These are phyloP conservation scores for Lasiosphaeria ovina DNA, from an alignment of 495 filamentous ascomycete genomes.

Conservation along the genomic window DNA sequence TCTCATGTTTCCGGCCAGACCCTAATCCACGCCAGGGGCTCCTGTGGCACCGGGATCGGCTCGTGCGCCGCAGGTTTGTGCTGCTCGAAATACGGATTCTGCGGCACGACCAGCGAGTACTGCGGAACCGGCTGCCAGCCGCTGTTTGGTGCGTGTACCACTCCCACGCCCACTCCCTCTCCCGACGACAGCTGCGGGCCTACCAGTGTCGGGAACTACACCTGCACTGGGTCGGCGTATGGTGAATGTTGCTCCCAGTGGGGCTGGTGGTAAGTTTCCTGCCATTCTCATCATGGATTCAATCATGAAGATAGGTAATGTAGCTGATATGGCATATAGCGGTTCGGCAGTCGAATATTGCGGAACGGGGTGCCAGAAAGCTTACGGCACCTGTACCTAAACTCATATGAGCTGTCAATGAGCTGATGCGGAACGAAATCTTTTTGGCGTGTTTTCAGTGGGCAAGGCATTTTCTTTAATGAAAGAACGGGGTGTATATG, in stretches of 20 bases:
- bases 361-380: slow-evolving; percentile 19
- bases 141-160: slow-evolving; percentile 3
- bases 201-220: slow-evolving; percentile 16
- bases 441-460: not conserved
- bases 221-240: slow-evolving; percentile 20
- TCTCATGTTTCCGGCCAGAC: not conserved
- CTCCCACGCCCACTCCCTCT: slow-evolving; percentile 6
- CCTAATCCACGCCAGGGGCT: slow-evolving; percentile 1
- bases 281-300: not conserved
- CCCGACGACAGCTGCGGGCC: slow-evolving; percentile 24
- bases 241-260: slow-evolving; percentile 27
- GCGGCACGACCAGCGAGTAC: slow-evolving; percentile 5
- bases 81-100: slow-evolving; percentile 11
- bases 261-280: slow-evolving; percentile 25
- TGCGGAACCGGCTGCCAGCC: slow-evolving; percentile 12
- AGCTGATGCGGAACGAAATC: not conserved
- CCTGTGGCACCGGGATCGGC: slow-evolving; percentile 9
- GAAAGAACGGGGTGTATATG: not conserved
- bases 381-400: slow-evolving; percentile 19
- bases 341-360: slow-evolving; percentile 25
- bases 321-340: slow-evolving; percentile 6
- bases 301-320: not conserved
- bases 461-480: not conserved
- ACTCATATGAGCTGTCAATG: not conserved
- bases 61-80: slow-evolving; percentile 4